Evolutionary conservation across 306 rosid species (phyloP), one percentile per base, ranked within the genome.

Genomic region (Argentina anserina): DNA sequence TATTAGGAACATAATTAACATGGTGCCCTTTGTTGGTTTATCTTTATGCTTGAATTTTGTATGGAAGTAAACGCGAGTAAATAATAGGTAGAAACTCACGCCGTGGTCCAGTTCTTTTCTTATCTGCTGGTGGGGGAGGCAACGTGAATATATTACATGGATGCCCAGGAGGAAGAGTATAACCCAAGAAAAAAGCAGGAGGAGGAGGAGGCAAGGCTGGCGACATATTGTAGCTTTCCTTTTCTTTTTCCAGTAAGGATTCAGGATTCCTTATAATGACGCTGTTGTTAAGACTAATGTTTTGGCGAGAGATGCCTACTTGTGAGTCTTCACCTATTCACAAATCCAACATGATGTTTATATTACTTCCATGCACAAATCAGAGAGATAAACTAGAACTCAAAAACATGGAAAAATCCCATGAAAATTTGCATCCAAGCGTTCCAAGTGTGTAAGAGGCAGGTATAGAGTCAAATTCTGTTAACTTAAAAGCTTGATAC

Each of bases 61-160:
- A 56, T 14, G 62, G 34, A 47, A 25, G 33, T 58, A 36, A 65
- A 0, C 7, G 49, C 34, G 47, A 18, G 4, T n/a, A 10, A 37
- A 52, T 37, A 46, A 43, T 70, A 50, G 37, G 66, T 58, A 59
- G 67, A 63, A 25, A 85, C 97, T 86, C 87, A 93, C 98, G 94
- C 37, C 94, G 88, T 9, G 98, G 94, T 71, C 96, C 98, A 15
- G 81, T 89, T 70, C 96, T 90, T 81, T 93, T 93, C 75, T 74
- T 88, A 84, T 93, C 97, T 20, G 97, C 90, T 5, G 97, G 98
- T 31, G 98, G 97, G 65, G 98, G 98, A 78, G 97, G 97, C 75
- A 91, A 69, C 31, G 91, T 79, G 82, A 93, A 89, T 72, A 73
- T 80, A 75, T 85, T 89, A 83, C 98, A 93, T 1, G 88, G 98